Evolutionary conservation across 2,329 filamentous ascomycete species (phyloP).

Genomic region (Colletotrichum incanum): DNA sequence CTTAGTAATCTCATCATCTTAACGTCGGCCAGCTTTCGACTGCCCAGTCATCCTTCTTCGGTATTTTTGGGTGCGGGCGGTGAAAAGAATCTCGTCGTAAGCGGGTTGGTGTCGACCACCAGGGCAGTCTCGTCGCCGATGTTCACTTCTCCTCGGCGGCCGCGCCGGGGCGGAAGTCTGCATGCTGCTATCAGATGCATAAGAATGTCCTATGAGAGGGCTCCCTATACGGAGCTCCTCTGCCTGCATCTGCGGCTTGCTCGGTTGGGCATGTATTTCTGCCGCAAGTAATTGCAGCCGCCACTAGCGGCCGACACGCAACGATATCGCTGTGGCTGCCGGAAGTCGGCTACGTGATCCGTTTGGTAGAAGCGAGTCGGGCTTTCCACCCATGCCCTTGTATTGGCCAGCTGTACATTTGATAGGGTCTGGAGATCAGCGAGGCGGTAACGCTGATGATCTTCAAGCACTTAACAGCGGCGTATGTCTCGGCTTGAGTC

Average conservation of each 20-base stretch:
- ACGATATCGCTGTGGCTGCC: no score
- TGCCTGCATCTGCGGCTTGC: no score
- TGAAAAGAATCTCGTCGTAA: background rate
- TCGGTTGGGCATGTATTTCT: no score
- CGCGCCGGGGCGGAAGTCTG: background rate
- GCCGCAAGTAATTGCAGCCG: no score
- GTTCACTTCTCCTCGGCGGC: constrained; percentile 1
- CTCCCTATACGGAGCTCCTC: background rate
- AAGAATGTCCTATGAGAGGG: background rate
- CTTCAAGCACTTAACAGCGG: no score
- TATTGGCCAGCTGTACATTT: no score
- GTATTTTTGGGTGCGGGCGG: background rate
- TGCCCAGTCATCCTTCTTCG: background rate
- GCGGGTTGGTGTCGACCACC: background rate
- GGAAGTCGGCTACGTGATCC: no score
- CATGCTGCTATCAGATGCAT: background rate
- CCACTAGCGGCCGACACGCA: no score
- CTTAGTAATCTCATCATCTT: background rate
- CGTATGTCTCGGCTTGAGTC: no score
- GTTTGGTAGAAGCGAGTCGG: no score
- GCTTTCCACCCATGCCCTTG: no score
- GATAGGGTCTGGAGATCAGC: background rate
- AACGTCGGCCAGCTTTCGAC: background rate
- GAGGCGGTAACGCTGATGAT: no score
- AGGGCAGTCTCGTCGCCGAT: background rate